phyloP scores from a whole-genome alignment of 1,139 yeast species.

The Saccharomyces hybrid region DNA sequence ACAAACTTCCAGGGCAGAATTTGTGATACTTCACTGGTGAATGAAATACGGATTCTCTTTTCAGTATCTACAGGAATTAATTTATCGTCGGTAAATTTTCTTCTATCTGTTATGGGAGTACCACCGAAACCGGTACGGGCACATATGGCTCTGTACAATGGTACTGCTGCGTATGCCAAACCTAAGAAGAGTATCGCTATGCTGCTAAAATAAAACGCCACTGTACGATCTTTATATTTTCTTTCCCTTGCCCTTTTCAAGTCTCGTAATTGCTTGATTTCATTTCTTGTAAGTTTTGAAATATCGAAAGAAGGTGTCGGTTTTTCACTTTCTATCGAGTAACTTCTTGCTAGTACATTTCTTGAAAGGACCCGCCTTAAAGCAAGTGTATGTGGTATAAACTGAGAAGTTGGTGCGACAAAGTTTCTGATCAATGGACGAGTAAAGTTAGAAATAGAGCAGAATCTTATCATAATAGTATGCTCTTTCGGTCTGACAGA shows the following conservation, averaged over 20 bases:
- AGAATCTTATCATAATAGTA: not conserved
- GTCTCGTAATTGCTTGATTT: conserved; percentile 32
- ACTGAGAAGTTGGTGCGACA: not conserved
- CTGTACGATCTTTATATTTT: conserved; percentile 39
- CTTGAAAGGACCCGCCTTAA: not conserved
- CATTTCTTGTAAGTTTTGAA: conserved; percentile 30
- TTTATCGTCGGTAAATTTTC: conserved; percentile 78
- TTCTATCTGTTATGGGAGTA: conserved; percentile 77
- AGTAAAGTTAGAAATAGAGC: not conserved
- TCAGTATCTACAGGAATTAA: conserved; percentile 83
- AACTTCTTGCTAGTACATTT: not conserved
- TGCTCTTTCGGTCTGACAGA: too few relatives aligned
- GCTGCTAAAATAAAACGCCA: conserved; percentile 66
- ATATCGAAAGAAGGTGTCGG: conserved; percentile 16
- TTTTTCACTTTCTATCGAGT: not conserved
- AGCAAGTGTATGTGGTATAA: not conserved
- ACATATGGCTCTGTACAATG: conserved; percentile 85
- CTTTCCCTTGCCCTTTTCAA: conserved; percentile 30
- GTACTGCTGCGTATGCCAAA: conserved; percentile 84
- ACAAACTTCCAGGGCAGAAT: conserved; percentile 92
- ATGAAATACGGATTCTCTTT: conserved; percentile 70
- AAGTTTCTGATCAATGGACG: not conserved
- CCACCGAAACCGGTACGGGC: conserved; percentile 97
- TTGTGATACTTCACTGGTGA: conserved; percentile 88
- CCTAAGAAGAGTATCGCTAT: conserved; percentile 69